A percentile compares a stretch with the other conserved stretches of the same genome.
Evolutionary conservation across 1,284 basidiomycete species (phyloP).

Genomic region (Paramarasmius palmivorus): DNA sequence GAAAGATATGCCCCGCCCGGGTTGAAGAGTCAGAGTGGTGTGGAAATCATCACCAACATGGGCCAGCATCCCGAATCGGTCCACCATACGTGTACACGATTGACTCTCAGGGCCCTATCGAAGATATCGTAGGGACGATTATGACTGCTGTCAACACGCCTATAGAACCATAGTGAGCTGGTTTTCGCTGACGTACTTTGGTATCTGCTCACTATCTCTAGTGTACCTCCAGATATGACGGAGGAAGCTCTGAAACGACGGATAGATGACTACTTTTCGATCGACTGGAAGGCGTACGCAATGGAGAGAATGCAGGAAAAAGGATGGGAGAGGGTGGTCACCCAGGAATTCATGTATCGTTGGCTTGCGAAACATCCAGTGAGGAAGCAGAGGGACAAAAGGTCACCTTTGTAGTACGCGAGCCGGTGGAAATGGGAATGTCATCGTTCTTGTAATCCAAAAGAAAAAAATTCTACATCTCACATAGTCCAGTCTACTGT

Average conservation of each 20-base stretch:
- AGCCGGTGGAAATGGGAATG: too few species aligned
- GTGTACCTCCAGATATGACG: conserved; percentile 9
- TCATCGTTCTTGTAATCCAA: too few species aligned
- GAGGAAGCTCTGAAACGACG: conserved; percentile 2
- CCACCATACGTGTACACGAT: conserved; percentile 8
- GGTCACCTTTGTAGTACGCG: too few species aligned
- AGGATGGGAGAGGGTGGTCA: conserved; percentile 3
- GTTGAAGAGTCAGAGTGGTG: conserved; percentile 3
- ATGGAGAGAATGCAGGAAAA: conserved; percentile 1
- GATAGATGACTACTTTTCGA: conserved; percentile 8
- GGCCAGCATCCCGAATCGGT: conserved; percentile 1
- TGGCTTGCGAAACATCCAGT: neutral
- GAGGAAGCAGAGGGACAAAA: conserved; percentile 3
- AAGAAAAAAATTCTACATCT: too few species aligned
- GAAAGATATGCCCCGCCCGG: conserved; percentile 2
- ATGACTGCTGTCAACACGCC: conserved; percentile 8
- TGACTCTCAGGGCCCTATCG: conserved; percentile 2
- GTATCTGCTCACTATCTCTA: neutral
- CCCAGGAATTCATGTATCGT: conserved; percentile 4
- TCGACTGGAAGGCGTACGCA: conserved; percentile 8
- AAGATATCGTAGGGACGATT: conserved; percentile 6
- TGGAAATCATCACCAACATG: conserved; percentile 7
- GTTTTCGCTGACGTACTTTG: neutral
- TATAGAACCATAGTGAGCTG: conserved; percentile 7
- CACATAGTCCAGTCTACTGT: too few species aligned